Conservation (phyloP, 2,329 filamentous ascomycete genomes). For the Clarireedia paspali region DNA sequence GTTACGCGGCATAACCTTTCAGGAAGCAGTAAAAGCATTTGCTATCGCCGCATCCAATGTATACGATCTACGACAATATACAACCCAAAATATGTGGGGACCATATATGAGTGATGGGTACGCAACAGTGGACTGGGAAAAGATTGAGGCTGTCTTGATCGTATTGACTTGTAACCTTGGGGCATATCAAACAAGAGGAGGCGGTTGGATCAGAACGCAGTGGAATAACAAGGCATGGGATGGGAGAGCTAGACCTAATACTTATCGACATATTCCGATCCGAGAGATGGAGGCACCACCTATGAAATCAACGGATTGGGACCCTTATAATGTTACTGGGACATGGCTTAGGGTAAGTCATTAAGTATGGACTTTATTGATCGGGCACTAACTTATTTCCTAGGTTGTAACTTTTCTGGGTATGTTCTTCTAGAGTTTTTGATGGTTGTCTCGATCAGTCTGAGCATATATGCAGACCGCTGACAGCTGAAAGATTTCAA, state of each 20-base stretch:
- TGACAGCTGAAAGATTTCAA: slow-evolving; percentile 47
- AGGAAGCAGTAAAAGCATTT: slow-evolving; percentile 33
- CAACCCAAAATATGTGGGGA: slow-evolving; percentile 54
- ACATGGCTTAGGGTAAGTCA: slow-evolving; percentile 58
- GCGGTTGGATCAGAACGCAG: not conserved
- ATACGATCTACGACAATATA: slow-evolving; percentile 68
- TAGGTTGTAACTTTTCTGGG: slow-evolving; percentile 39
- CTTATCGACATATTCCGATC: slow-evolving; percentile 6
- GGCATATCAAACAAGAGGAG: not conserved
- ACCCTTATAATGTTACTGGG: slow-evolving; percentile 47
- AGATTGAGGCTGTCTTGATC: slow-evolving; percentile 66
- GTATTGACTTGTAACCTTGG: not conserved
- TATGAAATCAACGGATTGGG: not conserved
- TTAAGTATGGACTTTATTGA: not conserved
- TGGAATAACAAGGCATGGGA: slow-evolving; percentile 10
- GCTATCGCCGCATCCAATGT: slow-evolving; percentile 61
- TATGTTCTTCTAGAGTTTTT: slow-evolving; percentile 10
- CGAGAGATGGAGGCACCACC: not conserved
- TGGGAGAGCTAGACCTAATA: slow-evolving; percentile 3
- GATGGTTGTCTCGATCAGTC: slow-evolving; percentile 29
- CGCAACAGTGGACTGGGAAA: slow-evolving; percentile 67
- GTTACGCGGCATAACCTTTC: slow-evolving; percentile 48
- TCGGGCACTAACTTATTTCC: slow-evolving; percentile 12
- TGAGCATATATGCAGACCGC: not conserved
- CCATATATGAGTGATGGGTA: slow-evolving; percentile 60